These are phyloP conservation scores for Triticum timopheevii DNA, from an alignment of 176 grass and related monocot species.

Conservation along the genomic window DNA sequence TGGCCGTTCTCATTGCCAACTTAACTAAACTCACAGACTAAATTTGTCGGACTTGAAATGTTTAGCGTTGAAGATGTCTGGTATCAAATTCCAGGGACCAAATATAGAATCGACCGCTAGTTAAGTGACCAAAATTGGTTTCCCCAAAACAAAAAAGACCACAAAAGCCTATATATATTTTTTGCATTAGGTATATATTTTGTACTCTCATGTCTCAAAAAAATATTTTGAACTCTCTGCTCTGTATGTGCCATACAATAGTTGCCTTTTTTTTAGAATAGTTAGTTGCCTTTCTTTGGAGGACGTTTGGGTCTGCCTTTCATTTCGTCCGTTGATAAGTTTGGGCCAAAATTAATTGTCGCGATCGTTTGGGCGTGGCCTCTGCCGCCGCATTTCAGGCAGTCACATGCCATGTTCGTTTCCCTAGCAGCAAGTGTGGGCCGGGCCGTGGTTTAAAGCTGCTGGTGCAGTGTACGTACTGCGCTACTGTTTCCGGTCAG, in stretches of 20 bases:
- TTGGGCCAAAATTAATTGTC: not conserved
- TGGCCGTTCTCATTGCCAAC: not conserved
- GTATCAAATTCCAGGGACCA: no score
- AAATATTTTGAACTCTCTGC: no score
- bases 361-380: not conserved
- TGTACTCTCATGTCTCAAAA: no score
- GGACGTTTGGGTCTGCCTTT: not conserved
- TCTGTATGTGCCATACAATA: not conserved
- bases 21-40: not conserved
- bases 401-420: conserved; percentile 37
- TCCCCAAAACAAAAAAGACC: no score
- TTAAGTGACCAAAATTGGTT: no score
- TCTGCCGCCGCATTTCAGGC: not conserved
- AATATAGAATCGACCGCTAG: no score
- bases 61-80: no score
- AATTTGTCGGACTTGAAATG: no score
- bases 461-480: not conserved
- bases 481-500: not conserved
- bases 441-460: not conserved
- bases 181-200: no score
- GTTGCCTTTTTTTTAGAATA: not conserved
- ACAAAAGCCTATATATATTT: no score
- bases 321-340: not conserved
- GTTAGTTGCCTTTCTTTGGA: not conserved
- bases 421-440: not conserved